Evolutionary conservation across 2,329 filamentous ascomycete genomes (phyloP), one percentile per base, ranked within the genome.

Genomic region (Colletotrichum sp.): DNA sequence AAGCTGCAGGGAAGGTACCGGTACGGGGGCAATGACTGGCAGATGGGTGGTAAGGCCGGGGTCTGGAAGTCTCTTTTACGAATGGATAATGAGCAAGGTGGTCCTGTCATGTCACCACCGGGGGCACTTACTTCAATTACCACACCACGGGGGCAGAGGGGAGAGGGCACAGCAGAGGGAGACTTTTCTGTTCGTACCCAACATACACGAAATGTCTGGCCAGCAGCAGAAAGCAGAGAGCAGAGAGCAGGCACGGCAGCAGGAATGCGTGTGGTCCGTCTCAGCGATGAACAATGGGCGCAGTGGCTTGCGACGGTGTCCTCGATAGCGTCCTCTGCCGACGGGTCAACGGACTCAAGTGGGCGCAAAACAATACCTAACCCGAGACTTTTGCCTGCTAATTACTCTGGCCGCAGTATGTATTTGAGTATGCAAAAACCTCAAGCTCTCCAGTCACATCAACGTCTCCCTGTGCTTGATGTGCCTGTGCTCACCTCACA

Each of bases 1-100:
- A 68, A 72, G 69, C 62, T 26, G 56, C 55, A 69, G 36, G 69
- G 32, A 63, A 67, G 18, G 69, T 69, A 73, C 43, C 28, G 63
- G 63, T 73, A 75, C 73, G 43, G 43, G 52, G 24, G 43, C 43
- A 48, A 55, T 30, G 14, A 28, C 12, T 36, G 30, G 24, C 36
- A 56, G 58, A 12, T 1, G 14, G 58, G 52, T n/a, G n/a, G 62
- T 34, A 7, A 18, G 68, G 36, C 64, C 30, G 65, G 70, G 64
- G 56, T 61, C 12, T n/a, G 18, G 28, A 13, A 21, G 43, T 48
- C 43, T 24, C 26, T 28, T 28, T 58, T 58, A 58, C 55, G 61
- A 63, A 24, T 12, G 30, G 14, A 63, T 21, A 7, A 24, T 21
- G 32, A 34, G 32, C 30, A 38, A 26, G n/a, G 14, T 13, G 18